phyloP scores from a whole-genome alignment of 2,329 filamentous ascomycete genomes.

The Curvularia sp. region DNA sequence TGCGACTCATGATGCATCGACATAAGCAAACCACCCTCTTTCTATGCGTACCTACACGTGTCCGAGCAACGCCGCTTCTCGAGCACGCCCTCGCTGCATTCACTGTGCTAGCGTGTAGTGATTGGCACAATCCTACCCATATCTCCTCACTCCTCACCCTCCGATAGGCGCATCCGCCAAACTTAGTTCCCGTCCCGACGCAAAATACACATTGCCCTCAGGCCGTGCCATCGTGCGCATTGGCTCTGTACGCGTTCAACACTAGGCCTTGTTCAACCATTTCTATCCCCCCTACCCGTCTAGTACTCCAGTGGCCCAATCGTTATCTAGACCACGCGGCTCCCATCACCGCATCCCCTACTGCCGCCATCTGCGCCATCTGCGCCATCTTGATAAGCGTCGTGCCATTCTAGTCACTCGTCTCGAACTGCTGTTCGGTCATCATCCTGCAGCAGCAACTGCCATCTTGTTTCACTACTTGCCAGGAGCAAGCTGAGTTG shows the following conservation, averaged over 20 bases:
- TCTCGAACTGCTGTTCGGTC: constrained; percentile 12
- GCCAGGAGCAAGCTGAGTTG: background rate
- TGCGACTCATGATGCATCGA: background rate
- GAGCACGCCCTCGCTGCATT: background rate
- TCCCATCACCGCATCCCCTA: constrained; percentile 21
- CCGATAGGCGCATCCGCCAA: constrained; percentile 2
- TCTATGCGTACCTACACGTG: background rate
- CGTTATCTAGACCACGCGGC: constrained; percentile 15
- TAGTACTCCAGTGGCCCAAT: constrained; percentile 16
- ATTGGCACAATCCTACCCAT: background rate
- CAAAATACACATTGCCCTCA: background rate
- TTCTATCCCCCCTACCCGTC: constrained; percentile 7
- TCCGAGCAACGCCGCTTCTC: background rate
- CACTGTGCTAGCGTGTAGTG: background rate
- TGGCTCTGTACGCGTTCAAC: constrained; percentile 9
- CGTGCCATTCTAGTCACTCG: constrained; percentile 12
- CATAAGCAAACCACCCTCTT: constrained; percentile 2
- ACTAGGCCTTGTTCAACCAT: constrained; percentile 7
- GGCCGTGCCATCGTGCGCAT: background rate
- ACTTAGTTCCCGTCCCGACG: background rate
- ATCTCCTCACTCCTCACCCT: background rate
- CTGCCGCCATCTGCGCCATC: constrained; percentile 21
- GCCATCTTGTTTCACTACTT: constrained; percentile 1
- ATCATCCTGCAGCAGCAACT: constrained; percentile 1
- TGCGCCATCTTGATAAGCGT: constrained; percentile 17